Evolutionary conservation across 768 basidiomycete genomes (phyloP).

Genomic region (Gyrodon lividus): DNA sequence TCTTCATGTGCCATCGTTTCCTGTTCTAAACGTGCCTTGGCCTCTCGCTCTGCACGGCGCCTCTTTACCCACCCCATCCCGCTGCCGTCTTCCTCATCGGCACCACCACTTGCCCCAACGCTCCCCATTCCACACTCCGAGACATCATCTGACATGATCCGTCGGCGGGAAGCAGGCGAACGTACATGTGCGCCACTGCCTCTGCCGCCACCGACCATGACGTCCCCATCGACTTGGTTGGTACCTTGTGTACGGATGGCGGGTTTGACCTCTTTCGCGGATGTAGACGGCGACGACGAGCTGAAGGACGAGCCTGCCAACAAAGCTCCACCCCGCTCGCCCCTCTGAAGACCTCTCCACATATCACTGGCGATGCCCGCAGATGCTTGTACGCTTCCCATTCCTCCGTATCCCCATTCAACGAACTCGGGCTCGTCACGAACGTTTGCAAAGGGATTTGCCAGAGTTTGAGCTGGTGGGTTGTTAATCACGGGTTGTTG

Average conservation of each 20-base stretch:
- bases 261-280: not conserved
- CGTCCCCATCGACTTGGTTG: constrained; percentile 33
- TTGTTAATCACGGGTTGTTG: not conserved
- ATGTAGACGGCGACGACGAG: not conserved
- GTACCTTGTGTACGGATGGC: not conserved
- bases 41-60: constrained; percentile 59
- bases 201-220: constrained; percentile 17
- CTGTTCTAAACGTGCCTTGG: constrained; percentile 28
- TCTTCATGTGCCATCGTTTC: constrained; percentile 13
- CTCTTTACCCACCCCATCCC: constrained; percentile 83
- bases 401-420: constrained; percentile 89
- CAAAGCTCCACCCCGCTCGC: constrained; percentile 26
- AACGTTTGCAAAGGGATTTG: constrained; percentile 63
- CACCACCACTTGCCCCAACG: constrained; percentile 17
- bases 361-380: constrained; percentile 28
- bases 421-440: constrained; percentile 78
- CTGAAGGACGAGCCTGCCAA: constrained; percentile 13
- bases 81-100: constrained; percentile 76
- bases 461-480: constrained; percentile 29
- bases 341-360: constrained; percentile 28
- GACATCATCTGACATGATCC: constrained; percentile 15
- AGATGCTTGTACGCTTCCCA: constrained; percentile 55
- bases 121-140: constrained; percentile 31
- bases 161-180: constrained; percentile 12
- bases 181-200: constrained; percentile 13